Base-by-base conservation (phyloP, 164 flowering plant genomes). In the Annona cherimola region DNA sequence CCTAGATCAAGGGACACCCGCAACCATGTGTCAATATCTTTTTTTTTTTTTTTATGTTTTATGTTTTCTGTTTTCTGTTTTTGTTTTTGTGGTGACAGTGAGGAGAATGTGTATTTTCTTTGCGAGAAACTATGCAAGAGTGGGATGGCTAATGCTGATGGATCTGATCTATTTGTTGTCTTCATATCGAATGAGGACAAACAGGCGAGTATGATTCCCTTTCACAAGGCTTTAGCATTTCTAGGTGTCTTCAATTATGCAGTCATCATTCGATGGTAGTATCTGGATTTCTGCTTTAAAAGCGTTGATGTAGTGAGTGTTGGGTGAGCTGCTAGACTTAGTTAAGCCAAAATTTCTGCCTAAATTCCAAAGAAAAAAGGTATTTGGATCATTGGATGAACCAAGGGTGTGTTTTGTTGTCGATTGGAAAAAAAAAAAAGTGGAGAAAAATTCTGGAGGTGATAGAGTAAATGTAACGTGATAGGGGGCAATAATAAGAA, bases 131-230 rank as follows among this genome's bases (percentile, higher is more conserved):
- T 92, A 12, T 72, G 85, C 66, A 54, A 46, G 45, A 70, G 65
- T 71, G 91, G 95, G 50, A 71, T 81, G 42, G 88, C 94, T 61
- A 83, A 88, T 75, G 69, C 81, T 1, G 83, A 81, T 7, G 88
- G 86, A 5, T 82, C 87, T 42, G 96, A 94, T 79, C 90, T 94
- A 64, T 92, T 88, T 76, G 89, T 86, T 54, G 87, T 86, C 41
- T 90, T 94, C 79, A 89, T 94, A 71, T 89, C 97, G 76, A 94
- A 94, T 73, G 91, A 89, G 62, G 82, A 87, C 75, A 94, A 90
- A 76, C 91, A 90, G 92, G 98, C 83, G 86, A 59, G 89, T 77
- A 45, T 65, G 54, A 20, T 61, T 73, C 35, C 43, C 44, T 42
- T 40, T 68, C 5, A 63, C 4, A 18, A 54, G 20, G 19, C 39